Evolutionary conservation across 2,329 filamentous ascomycete genomes (phyloP), one percentile per base, ranked within the genome.

Genomic region (Xylaria sp.): DNA sequence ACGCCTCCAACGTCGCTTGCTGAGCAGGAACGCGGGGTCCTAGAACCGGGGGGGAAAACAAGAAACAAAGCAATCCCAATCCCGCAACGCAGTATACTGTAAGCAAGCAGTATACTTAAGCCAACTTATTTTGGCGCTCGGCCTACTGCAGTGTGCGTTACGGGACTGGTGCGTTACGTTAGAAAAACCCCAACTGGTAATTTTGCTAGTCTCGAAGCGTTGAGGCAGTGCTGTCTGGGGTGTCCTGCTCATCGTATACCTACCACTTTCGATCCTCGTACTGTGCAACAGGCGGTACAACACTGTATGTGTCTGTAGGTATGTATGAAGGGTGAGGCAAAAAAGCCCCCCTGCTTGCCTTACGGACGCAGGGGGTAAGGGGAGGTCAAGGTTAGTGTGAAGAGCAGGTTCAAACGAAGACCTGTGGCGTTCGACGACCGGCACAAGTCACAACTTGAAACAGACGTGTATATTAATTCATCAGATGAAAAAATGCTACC

Each of bases 381-480:
- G 27, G 54, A 48, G n/a, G 44, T 44, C 37, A 19, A 49, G 31
- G 21, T 15, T 23, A 23, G 43, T 27, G 15, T 29, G 31, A 35
- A 48, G 27, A 29, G 27, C 11, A 4, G 17, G 9, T 27, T 35
- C 29, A 48, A 51, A 31, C 38, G n/a, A 35, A 35, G 21, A 43
- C 1, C 8, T 43, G 58, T 55, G 58, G 58, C 52, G 51, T 51
- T 43, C n/a, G 40, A 54, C 41, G 47, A 23, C 29, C 47, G 29
- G n/a, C 47, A 53, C 10, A 54, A 49, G 54, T 51, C 49, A 9
- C 54, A 62, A 49, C 41, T 25, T 62, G 60, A 62, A 62, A 62
- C 60, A 51, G n/a, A 35, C 11, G 37, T 21, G 21, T 21, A 33
- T 44, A 44, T 52, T 33, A 44, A 17, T 38, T 53, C 33, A 43